Evolutionary conservation across 2,329 filamentous ascomycete genomes (phyloP), one percentile per base, ranked within the genome.

Genomic region (Nakataea oryzae): DNA sequence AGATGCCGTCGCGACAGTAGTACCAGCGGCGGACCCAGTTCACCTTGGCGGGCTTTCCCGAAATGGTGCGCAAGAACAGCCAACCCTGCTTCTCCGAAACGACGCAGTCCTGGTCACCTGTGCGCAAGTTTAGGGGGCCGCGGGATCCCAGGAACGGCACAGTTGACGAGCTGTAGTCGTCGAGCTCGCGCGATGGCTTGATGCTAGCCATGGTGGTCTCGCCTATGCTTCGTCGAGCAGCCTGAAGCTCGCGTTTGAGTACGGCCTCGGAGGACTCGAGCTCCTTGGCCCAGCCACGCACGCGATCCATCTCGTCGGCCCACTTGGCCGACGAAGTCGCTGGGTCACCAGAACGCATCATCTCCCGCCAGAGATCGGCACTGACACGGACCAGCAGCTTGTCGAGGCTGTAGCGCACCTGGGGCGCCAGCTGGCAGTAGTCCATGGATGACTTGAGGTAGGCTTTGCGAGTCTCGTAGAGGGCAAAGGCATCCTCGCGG

Each of bases 391-490:
- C 91, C 17, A 99, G 80, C 41, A 97, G 76, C 75, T 89, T 91
- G 73, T 99, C 95, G 63, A 97, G 81, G 1, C 88, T 86, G 68
- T 89, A 86, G 58, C 95, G 86, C 57, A 97, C 76, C 73, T 97
- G 91, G 0, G 95, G 93, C 1, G 90, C 91, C 67, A 91, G 83
- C 66, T 95, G 86, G 69, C 91, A 96, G 72, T 93, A 97, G 74
- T 99, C 95, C 84, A 99, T 87, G 17, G 91, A 93, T 1, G 93
- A 89, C 72, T 92, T 93, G 56, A 97, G 80, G 72, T 99, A 99
- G 34, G 87, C 85, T 70, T 95, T 96, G 63, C 93, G 86, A 28
- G 91, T 90, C 78, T 97, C 95, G 72, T 96, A 95, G 50, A 97
- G 85, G 71, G 95, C 88, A 70, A 99, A 99, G 0, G 95, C 95